Percentiles rank a stretch among this genome's conserved stretches.
Evolutionary conservation across 2,329 filamentous ascomycete genomes (phyloP).

Genomic region (Metarhizium anisopliae): DNA sequence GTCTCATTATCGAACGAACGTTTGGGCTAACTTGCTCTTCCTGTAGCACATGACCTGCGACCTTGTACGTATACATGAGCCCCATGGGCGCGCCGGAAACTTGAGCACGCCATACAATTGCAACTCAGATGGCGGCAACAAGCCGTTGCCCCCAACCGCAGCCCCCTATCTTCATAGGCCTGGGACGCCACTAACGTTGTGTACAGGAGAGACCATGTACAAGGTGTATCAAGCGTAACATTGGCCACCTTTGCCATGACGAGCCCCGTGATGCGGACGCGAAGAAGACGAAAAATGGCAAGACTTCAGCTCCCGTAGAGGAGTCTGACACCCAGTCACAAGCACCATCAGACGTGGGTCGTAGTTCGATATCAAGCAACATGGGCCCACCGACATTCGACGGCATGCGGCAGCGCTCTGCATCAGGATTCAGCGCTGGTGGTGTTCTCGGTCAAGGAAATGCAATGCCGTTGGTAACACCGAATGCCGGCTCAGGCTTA

Average conservation of each 20-base stretch:
- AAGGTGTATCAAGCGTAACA: slow-evolving; percentile 96
- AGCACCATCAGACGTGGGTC: slow-evolving; percentile 34
- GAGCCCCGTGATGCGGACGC: slow-evolving; percentile 78
- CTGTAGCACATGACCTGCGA: slow-evolving; percentile 84
- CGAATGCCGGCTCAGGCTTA: slow-evolving; percentile 57
- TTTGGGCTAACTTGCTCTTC: slow-evolving; percentile 9
- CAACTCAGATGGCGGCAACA: neutral
- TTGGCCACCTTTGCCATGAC: slow-evolving; percentile 96
- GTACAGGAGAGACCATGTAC: slow-evolving; percentile 86
- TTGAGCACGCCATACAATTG: neutral
- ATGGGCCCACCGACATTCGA: slow-evolving; percentile 43
- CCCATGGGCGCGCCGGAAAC: neutral
- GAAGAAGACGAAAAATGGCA: slow-evolving; percentile 65
- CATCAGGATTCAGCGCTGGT: slow-evolving; percentile 33
- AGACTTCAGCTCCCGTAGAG: slow-evolving; percentile 42
- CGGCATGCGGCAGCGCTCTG: slow-evolving; percentile 24
- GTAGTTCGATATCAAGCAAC: slow-evolving; percentile 47
- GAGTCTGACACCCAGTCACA: slow-evolving; percentile 47
- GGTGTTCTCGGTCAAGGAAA: slow-evolving; percentile 39
- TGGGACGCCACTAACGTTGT: slow-evolving; percentile 17
- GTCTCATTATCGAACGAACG: neutral
- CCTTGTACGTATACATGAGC: slow-evolving; percentile 53
- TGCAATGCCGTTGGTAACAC: slow-evolving; percentile 62
- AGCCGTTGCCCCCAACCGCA: neutral
- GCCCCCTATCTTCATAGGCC: slow-evolving; percentile 4